Base-by-base conservation (phyloP, 371 early-diverging fungal species). In the Dinochytrium kinnereticum region DNA sequence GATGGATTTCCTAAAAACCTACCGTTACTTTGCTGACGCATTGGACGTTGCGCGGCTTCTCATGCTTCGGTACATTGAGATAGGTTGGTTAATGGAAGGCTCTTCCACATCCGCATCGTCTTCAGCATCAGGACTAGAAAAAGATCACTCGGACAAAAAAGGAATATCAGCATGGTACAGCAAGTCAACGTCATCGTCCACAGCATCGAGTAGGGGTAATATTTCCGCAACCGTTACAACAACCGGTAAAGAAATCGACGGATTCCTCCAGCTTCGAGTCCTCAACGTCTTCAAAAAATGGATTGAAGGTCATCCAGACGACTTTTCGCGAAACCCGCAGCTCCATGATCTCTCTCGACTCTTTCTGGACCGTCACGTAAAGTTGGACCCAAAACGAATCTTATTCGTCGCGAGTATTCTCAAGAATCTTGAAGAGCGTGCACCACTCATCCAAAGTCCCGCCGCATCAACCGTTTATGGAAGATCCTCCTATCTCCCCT, bases 201-300 rank as follows among this genome's bases (percentile, higher is more conserved):
- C 70, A n/a, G 33, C 37, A n/a, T 59, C 59, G 3, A n/a, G 7
- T 21, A n/a, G n/a, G n/a, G n/a, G n/a, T n/a, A n/a, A n/a, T n/a
- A n/a, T n/a, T n/a, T n/a, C 36, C 24, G 39, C 59, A 7, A n/a
- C 28, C 2, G 55, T 24, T 15, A n/a, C 55, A 5, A 28, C 70
- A 36, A 59, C 70, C 17, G 70, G 26, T 5, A 59, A 59, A 33
- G 51, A 33, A 49, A 38, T 50, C 21, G 64, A 57, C 21, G 79
- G 78, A 1, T 85, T 88, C 59, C 74, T 88, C 24, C 89, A 90
- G 74, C 82, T 89, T 30, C 81, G 87, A 5, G 80, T 89, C 0
- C 81, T 90, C 51, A 89, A 89, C 78, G 83, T 87, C 2, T 82
- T 90, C 75, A 89, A 89, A 74, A 86, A 88, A 76, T 90, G 90